Evolutionary conservation across 129 eudicot species (phyloP), one percentile per base, ranked within the genome.

Genomic region (Oenanthe sinensis): DNA sequence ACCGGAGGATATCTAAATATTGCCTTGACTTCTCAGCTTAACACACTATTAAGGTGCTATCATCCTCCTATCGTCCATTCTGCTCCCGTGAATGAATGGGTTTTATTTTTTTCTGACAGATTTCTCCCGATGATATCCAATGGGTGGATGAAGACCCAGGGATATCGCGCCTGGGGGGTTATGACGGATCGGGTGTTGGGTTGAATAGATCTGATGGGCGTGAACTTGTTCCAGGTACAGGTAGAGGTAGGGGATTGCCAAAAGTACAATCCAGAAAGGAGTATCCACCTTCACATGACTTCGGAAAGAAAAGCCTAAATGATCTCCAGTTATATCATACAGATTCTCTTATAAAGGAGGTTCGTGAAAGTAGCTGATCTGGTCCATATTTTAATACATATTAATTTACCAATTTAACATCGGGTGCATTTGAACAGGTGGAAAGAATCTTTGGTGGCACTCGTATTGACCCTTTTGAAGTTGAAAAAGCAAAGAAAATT

Each of bases 141-240:
- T 94, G 98, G 98, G 97, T 79, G 45, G 96, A 86, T 75, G 98
- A 85, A 76, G 97, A 94, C 77, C 91, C 91, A 24, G 93, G 89
- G 47, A 75, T 88, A 79, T 68, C 91, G 50, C 87, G 73, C 45
- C 89, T 82, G 76, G 89, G 89, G 39, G 91, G 89, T 46, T 86
- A 81, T 43, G 84, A 86, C 63, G 86, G 97, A 68, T 48, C 89
- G 26, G 95, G 96, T 11, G 90, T 78, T 81, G 90, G 93, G 52
- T 47, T 87, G 75, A 83, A 73, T 86, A 87, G 91, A 84, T 80
- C 88, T 43, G 81, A 71, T 45, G 89, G 90, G 20, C 90, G 90
- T 71, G 91, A 87, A 48, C 79, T 80, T 58, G 90, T 84, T 79
- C 88, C 87, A 6, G 97, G 93, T 78, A 84, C 73, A 7, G 96